Base-by-base conservation (phyloP, 1,139 yeast genomes). In the Saccharomyces hybrid region DNA sequence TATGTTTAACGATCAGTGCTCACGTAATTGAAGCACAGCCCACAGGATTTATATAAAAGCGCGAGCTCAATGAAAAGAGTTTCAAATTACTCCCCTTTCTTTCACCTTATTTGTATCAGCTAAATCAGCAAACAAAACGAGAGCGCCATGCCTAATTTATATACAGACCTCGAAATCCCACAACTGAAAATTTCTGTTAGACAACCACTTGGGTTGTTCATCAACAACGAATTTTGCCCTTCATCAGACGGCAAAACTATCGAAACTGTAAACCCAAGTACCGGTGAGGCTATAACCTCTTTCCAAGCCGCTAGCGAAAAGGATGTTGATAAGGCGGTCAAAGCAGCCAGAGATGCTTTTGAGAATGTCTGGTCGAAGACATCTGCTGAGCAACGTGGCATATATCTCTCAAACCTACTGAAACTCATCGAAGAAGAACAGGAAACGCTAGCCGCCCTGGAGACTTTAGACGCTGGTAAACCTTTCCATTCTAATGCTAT, bases 321-420 rank as follows among this genome's bases (percentile, higher is more conserved):
- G 49, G 97, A 89, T 65, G 86, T 89, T 46, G 89, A 89, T 68
- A 62, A 69, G 51, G 96, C 97, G 1, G 97, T 88, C 2, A 74
- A 73, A 7, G 84, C 86, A 26, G 96, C 96, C 13, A 75, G 82
- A 55, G 70, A 73, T 19, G 95, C 95, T 3, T 88, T 83, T 75
- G 78, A 80, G 53, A 59, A 64, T 14, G 65, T 67, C 4, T 82
- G 86, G 83, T 74, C 75, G 53, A 70, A 75, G 58, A 67, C 74
- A 26, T 67, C 80, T 2, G 79, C 81, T n/a, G 66, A 73, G 25
- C 78, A 76, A 55, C 76, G 82, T 51, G 78, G 81, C 23, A 69
- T 67, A 28, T 65, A 80, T 47, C 69, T 84, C 56, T 68, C 66
- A 68, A 81, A 78, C 66, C 68, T 83, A 57, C 82, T 82, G 5